These are phyloP conservation scores for Ceratocystis colombiana DNA, from an alignment of 2,329 filamentous ascomycete species.

Conservation along the genomic window DNA sequence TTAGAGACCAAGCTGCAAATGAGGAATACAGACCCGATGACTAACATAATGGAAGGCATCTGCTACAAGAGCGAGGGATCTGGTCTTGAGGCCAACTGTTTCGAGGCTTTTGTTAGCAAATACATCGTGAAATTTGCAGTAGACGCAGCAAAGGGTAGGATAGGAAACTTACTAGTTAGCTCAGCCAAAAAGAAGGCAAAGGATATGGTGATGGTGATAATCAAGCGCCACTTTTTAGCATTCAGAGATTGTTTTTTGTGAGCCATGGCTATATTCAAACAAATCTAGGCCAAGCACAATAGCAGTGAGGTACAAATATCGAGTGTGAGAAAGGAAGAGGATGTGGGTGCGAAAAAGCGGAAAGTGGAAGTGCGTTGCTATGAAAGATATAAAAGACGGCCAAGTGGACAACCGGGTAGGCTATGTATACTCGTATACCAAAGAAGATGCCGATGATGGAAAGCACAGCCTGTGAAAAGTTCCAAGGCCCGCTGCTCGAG, in stretches of 20 bases:
- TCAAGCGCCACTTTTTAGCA: conserved; percentile 39
- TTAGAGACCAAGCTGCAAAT: conserved; percentile 23
- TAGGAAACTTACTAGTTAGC: conserved; percentile 36
- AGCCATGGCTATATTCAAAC: conserved; percentile 30
- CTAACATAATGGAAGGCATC: conserved; percentile 70
- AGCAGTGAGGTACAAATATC: not conserved
- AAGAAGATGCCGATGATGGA: not conserved
- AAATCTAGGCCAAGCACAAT: not conserved
- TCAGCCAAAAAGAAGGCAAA: conserved; percentile 45
- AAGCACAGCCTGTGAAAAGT: not conserved
- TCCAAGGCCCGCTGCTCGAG: conserved; percentile 1
- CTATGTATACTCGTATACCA: not conserved
- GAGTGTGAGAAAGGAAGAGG: not conserved
- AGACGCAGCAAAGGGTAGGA: not conserved
- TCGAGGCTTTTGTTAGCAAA: conserved; percentile 19
- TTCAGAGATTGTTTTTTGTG: conserved; percentile 29
- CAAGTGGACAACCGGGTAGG: not conserved
- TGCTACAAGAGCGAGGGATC: conserved; percentile 60
- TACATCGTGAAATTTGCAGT: too few relatives aligned
- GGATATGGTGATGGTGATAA: conserved; percentile 41
- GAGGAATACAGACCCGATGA: conserved; percentile 5
- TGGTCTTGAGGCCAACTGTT: conserved; percentile 57
- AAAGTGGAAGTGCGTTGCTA: not conserved
- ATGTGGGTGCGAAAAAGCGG: not conserved
- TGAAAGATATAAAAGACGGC: not conserved